Conservation (phyloP, 441 rosid genomes). For the Populus hybrid region DNA sequence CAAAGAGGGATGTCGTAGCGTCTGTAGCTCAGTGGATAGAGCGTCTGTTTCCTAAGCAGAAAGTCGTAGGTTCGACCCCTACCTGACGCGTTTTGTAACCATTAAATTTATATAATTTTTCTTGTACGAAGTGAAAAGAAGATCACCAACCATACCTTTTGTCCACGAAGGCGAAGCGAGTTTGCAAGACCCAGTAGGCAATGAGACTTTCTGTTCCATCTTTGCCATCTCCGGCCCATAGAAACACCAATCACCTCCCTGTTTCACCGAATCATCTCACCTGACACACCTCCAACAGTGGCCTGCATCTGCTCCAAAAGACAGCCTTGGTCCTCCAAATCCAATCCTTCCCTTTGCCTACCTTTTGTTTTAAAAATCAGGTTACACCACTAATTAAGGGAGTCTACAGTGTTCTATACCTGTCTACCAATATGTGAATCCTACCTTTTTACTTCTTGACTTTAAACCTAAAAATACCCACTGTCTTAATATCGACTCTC, state of each 20-base stretch:
- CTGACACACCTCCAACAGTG: constrained; percentile 80
- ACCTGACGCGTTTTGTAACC: constrained; percentile 34
- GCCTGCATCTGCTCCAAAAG: constrained; percentile 76
- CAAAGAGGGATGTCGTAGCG: constrained; percentile 32
- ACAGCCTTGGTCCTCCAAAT: constrained; percentile 59
- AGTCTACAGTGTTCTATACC: neutral
- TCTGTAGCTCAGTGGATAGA: constrained; percentile 93
- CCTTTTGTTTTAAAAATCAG: neutral
- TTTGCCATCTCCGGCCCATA: constrained; percentile 53
- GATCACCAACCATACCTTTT: constrained; percentile 36
- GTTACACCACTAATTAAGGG: too few relatives aligned
- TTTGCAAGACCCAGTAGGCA: constrained; percentile 84
- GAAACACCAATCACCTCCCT: constrained; percentile 80
- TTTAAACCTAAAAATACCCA: neutral
- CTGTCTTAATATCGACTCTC: too few relatives aligned
- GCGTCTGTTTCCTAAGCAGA: constrained; percentile 79
- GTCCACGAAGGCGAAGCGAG: constrained; percentile 81
- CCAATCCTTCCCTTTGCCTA: constrained; percentile 33
- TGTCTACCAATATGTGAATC: neutral
- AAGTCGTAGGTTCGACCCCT: constrained; percentile 54
- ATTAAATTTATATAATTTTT: too few relatives aligned
- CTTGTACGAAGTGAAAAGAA: neutral
- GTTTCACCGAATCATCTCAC: constrained; percentile 69
- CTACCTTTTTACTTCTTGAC: constrained; percentile 5
- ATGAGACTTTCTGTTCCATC: constrained; percentile 61